Conservation (phyloP, 2,329 filamentous ascomycete genomes). For the Colletotrichum scovillei region DNA sequence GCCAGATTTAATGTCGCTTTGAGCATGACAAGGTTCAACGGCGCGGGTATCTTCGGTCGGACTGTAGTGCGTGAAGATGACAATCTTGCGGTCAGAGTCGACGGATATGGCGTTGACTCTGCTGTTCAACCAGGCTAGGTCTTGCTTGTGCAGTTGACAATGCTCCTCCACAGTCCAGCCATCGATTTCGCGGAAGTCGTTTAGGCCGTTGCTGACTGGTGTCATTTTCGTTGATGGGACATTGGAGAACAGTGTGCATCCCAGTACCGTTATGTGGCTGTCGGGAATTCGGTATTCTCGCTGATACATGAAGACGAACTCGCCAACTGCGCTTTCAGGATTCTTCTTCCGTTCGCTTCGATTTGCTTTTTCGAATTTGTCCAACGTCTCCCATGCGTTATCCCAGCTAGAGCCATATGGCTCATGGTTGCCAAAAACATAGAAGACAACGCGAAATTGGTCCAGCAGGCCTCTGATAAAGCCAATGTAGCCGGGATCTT, state of each 20-base stretch:
- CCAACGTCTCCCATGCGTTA: slow-evolving; percentile 41
- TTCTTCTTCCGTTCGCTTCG: slow-evolving; percentile 29
- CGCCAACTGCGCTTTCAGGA: slow-evolving; percentile 41
- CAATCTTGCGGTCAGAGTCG: slow-evolving; percentile 40
- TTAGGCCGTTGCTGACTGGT: slow-evolving; percentile 55
- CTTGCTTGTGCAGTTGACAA: slow-evolving; percentile 47
- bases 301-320: slow-evolving; percentile 53
- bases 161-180: slow-evolving; percentile 52
- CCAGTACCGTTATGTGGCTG: slow-evolving; percentile 44
- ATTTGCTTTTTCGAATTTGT: slow-evolving; percentile 43
- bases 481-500: slow-evolving; percentile 51
- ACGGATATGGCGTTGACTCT: slow-evolving; percentile 39
- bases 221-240: slow-evolving; percentile 50
- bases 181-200: slow-evolving; percentile 61
- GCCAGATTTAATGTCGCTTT: slow-evolving; percentile 43
- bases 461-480: slow-evolving; percentile 61
- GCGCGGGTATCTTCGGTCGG: slow-evolving; percentile 49
- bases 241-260: slow-evolving; percentile 59
- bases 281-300: slow-evolving; percentile 38
- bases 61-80: slow-evolving; percentile 56
- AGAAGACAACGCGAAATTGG: slow-evolving; percentile 61
- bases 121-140: slow-evolving; percentile 56
- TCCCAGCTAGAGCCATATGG: slow-evolving; percentile 56
- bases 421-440: slow-evolving; percentile 69
- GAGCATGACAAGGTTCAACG: slow-evolving; percentile 46